phyloP scores from a whole-genome alignment of 2,329 filamentous ascomycete genomes.

The Hortaea werneckii region DNA sequence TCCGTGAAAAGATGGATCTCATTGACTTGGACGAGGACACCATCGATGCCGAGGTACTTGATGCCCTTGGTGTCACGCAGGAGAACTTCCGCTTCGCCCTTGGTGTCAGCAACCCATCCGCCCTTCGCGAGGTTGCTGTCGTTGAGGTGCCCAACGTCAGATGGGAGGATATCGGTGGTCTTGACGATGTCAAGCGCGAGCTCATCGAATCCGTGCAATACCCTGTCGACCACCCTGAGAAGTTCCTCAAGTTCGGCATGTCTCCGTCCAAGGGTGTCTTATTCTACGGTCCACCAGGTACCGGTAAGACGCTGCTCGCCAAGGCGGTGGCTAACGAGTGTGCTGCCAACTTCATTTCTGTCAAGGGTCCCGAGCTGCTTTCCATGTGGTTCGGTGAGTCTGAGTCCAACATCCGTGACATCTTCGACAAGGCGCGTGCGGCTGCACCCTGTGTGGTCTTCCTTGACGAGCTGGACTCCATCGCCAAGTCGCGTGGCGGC shows the following conservation, averaged over 20 bases:
- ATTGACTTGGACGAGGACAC: slow-evolving; percentile 99
- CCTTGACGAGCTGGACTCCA: slow-evolving; percentile 96
- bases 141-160: slow-evolving; percentile 98
- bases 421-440: slow-evolving; percentile 98
- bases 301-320: slow-evolving; percentile 98
- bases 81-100: slow-evolving; percentile 99
- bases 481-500: slow-evolving; percentile 97
- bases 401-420: slow-evolving; percentile 98
- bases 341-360: slow-evolving; percentile 97
- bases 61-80: slow-evolving; percentile 97
- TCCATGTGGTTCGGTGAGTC: slow-evolving; percentile 99
- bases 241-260: slow-evolving; percentile 99
- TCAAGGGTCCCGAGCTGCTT: slow-evolving; percentile 95
- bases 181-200: slow-evolving; percentile 97
- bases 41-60: slow-evolving; percentile 94
- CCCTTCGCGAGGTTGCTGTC: slow-evolving; percentile 94
- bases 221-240: slow-evolving; percentile 97
- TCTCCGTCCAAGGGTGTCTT: slow-evolving; percentile 96
- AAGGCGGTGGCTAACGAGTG: slow-evolving; percentile 99
- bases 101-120: slow-evolving; percentile 95
- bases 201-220: slow-evolving; percentile 99
- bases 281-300: slow-evolving; percentile 98
- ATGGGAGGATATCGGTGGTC: slow-evolving; percentile 99
- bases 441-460: slow-evolving; percentile 98
- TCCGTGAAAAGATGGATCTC: slow-evolving; percentile 99